Evolutionary conservation across 257 asterid species (phyloP), one percentile per base, ranked within the genome.

Genomic region (Nicotiana knightiana): DNA sequence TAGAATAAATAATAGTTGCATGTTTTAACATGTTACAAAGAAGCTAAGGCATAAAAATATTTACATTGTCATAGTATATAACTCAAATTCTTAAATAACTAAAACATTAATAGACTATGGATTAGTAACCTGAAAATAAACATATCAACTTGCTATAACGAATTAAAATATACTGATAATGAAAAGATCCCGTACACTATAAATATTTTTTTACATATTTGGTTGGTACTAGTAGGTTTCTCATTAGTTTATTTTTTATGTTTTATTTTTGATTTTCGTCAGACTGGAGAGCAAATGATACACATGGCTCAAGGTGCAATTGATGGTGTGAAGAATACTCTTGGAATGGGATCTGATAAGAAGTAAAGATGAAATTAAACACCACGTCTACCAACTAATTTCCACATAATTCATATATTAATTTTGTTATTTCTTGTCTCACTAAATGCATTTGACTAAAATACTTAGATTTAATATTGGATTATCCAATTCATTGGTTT

Each of bases 281-380:
- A 92, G 97, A 91, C 92, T 0, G 93, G 91, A 55, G 95, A 91
- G 79, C 87, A 89, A 62, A 32, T 90, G 84, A 89, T 76, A 35
- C 63, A 82, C 84, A 91, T 90, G 90, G 93, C 95, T 82, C 95
- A 91, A 59, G 95, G 95, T 17, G 95, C 93, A 1, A 79, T 91
- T 37, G 97, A 92, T 82, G 95, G 97, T 4, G 92, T 91, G 82
- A 92, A 91, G 87, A 92, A 89, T 89, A 92, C 91, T 63, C 91
- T 92, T 59, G 97, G 97, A 82, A 86, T 92, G 87, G 88, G 93
- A 21, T 91, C 76, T 3, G 21, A 92, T 1, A 89, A 84, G 91
- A 92, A 92, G 88, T 89, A 88, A 91, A 85, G 12, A 43, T 11
- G 12, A 43, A 43, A 43, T 43, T n/a, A 58, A 57, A 58, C 63